Evolutionary conservation across 306 rosid genomes (phyloP), one percentile per base, ranked within the genome.

Genomic region (Senna tora): DNA sequence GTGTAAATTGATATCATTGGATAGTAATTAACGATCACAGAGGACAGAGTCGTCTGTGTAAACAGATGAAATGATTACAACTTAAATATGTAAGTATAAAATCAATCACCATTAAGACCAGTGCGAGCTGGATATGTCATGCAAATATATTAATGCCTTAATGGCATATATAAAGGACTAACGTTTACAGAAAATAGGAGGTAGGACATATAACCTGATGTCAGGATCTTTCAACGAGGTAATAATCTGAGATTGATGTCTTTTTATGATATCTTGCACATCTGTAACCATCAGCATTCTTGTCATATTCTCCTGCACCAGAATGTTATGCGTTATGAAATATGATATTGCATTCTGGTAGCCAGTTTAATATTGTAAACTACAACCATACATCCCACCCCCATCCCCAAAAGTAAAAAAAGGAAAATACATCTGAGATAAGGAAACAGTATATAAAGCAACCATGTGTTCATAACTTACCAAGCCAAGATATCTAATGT

Each of bases 141-240:
- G 42, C 63, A 76, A 71, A 75, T 15, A 43, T 61, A 47, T 71
- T 33, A 67, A 22, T 28, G 41, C 50, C 65, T 71, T 33, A 67
- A 22, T 28, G 41, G 56, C 65, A 50, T 42, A 49, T 54, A 68
- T 63, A 62, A 33, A 20, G 20, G 45, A 75, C 21, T 59, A 33
- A 45, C 54, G 64, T 81, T 59, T 60, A 67, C 59, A 76, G 75
- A 36, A 71, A 51, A 80, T 53, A 84, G 52, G 75, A 53, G 22
- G 19, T 46, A 77, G 39, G 52, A 71, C 68, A 43, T 25, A 67
- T 77, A 74, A 95, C 99, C 99, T 95, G 89, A 95, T 92, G 77
- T 95, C 99, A 17, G 99, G 99, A 88, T 95, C 99, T 85, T 95
- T 95, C 82, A 91, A 80, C 21, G 99, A 95, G 73, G 97, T 95